Conservation (phyloP, 441 rosid genomes). For the Jatropha podagrica region DNA sequence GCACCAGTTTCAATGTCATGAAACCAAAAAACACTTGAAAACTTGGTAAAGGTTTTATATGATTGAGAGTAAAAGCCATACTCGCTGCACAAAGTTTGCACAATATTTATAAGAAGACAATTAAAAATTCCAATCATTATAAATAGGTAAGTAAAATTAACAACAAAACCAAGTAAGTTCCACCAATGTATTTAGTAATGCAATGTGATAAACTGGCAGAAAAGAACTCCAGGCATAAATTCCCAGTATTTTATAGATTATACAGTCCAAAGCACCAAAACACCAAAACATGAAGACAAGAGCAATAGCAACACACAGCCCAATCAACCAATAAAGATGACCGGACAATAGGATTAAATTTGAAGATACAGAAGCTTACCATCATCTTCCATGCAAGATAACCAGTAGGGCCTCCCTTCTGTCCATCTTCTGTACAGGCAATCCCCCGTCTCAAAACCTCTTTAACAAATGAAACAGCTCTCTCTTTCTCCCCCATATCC, state of each 20-base stretch:
- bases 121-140: slow-evolving; percentile 1
- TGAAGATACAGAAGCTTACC: slow-evolving; percentile 42
- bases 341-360: background rate
- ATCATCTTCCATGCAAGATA: slow-evolving; percentile 95
- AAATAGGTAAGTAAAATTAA: slow-evolving; percentile 5
- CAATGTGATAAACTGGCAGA: background rate
- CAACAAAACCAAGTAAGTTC: background rate
- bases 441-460: slow-evolving; percentile 62
- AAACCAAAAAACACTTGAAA: background rate
- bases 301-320: background rate
- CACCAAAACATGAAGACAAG: background rate
- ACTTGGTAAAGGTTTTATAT: background rate
- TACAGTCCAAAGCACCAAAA: background rate
- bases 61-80: background rate
- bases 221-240: background rate
- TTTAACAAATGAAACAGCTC: slow-evolving; percentile 62
- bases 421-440: slow-evolving; percentile 41
- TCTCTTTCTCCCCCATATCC: slow-evolving; percentile 69
- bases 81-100: background rate
- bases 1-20: background rate
- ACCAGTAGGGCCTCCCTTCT: slow-evolving; percentile 82
- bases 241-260: background rate
- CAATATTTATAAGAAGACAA: background rate
- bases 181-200: background rate
- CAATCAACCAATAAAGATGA: background rate